These are phyloP conservation scores for Ascochyta pisi DNA, from an alignment of 2,329 filamentous ascomycete species.

Conservation along the genomic window DNA sequence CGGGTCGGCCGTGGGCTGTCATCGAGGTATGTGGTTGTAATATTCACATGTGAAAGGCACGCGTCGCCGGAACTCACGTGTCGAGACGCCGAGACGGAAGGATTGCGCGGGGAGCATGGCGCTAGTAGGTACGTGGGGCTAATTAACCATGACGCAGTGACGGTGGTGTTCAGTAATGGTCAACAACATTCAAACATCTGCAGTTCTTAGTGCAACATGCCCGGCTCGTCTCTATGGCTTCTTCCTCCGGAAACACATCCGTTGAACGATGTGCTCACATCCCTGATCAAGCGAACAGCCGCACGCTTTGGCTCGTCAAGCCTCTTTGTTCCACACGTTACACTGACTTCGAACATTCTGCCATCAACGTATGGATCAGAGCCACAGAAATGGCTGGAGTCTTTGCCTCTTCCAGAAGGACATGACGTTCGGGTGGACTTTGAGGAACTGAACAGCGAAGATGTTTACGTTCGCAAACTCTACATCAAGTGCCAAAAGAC, in stretches of 20 bases:
- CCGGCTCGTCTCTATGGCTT: conserved; percentile 54
- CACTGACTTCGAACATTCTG: conserved; percentile 49
- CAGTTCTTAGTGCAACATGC: conserved; percentile 34
- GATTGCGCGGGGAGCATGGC: conserved; percentile 7
- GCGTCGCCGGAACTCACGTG: not conserved
- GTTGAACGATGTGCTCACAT: conserved; percentile 38
- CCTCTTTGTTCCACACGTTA: conserved; percentile 53
- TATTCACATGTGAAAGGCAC: conserved; percentile 13
- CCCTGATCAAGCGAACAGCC: conserved; percentile 46
- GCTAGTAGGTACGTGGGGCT: conserved; percentile 8
- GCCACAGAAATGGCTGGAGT: conserved; percentile 49
- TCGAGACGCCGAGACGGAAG: conserved; percentile 11
- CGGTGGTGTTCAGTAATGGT: not conserved
- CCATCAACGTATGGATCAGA: conserved; percentile 33
- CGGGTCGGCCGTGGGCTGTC: conserved; percentile 25
- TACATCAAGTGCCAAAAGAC: conserved; percentile 47
- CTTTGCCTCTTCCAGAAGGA: conserved; percentile 30
- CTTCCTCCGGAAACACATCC: conserved; percentile 47
- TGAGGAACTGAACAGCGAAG: conserved; percentile 41
- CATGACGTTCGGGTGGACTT: conserved; percentile 37
- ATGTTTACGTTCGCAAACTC: conserved; percentile 50
- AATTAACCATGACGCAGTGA: conserved; percentile 8
- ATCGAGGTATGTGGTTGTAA: conserved; percentile 21
- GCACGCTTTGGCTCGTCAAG: conserved; percentile 45
- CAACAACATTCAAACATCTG: not conserved